Percentiles rank a stretch among this genome's conserved stretches.
Conservation (phyloP, 2,329 filamentous ascomycete genomes). For the Pseudogymnoascus sp. region DNA sequence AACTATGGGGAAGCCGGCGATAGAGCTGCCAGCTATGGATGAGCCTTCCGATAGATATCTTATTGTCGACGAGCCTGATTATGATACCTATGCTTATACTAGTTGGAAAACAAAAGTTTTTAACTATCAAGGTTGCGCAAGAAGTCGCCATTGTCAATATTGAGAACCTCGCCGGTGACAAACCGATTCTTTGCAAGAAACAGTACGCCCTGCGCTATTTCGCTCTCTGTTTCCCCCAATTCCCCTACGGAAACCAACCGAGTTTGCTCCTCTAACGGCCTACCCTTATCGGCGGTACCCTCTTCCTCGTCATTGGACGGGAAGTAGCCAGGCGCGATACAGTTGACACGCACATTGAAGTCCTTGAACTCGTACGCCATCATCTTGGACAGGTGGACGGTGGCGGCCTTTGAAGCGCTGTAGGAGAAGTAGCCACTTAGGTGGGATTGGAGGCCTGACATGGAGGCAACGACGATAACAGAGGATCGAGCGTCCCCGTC, state of each 20-base stretch:
- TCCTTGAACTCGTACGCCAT: slow-evolving; percentile 44
- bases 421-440: slow-evolving; percentile 25
- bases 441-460: slow-evolving; percentile 24
- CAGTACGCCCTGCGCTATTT: slow-evolving; percentile 49
- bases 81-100: too few relatives aligned
- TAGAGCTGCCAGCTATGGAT: too few relatives aligned
- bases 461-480: slow-evolving; percentile 25
- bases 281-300: slow-evolving; percentile 36
- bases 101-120: too few relatives aligned
- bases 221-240: slow-evolving; percentile 46
- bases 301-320: slow-evolving; percentile 45
- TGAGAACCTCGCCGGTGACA: slow-evolving; percentile 33
- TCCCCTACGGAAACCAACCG: slow-evolving; percentile 31
- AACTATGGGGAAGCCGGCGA: too few relatives aligned
- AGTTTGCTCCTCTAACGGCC: not conserved
- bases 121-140: not conserved
- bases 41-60: too few relatives aligned
- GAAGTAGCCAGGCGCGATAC: slow-evolving; percentile 48
- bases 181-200: slow-evolving; percentile 40
- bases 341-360: slow-evolving; percentile 47
- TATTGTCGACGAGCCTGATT: too few relatives aligned
- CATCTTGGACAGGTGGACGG: slow-evolving; percentile 46
- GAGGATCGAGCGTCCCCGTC: slow-evolving; percentile 22
- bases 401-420: slow-evolving; percentile 39
- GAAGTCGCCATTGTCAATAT: slow-evolving; percentile 41